Evolutionary conservation across 306 rosid species (phyloP).

Genomic region (Citrullus amarus): DNA sequence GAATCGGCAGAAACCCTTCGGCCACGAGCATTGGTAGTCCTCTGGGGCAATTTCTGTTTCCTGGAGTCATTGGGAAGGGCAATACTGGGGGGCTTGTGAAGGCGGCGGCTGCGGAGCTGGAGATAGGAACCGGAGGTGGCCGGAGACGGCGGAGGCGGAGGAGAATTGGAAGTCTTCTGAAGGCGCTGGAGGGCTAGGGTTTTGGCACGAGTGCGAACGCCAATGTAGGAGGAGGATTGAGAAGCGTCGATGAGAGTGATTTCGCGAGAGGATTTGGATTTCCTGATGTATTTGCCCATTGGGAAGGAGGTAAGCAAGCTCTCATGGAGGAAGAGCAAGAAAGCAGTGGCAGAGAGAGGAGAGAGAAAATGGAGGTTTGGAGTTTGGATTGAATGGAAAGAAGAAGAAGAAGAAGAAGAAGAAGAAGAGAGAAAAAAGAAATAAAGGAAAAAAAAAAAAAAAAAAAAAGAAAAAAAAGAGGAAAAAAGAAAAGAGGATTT

Average conservation of each 20-base stretch:
- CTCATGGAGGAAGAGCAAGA: slow-evolving; percentile 16
- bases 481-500: neutral
- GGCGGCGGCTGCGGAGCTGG: slow-evolving; percentile 81
- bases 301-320: neutral
- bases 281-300: slow-evolving; percentile 94
- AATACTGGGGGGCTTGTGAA: slow-evolving; percentile 35
- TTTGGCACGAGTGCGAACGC: slow-evolving; percentile 90
- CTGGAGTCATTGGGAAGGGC: slow-evolving; percentile 20
- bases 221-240: slow-evolving; percentile 32
- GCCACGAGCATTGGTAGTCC: slow-evolving; percentile 12
- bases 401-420: neutral
- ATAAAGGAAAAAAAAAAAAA: neutral
- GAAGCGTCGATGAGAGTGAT: slow-evolving; percentile 51
- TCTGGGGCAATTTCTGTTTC: slow-evolving; percentile 17
- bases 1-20: slow-evolving; percentile 40
- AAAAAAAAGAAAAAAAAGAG: neutral
- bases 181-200: slow-evolving; percentile 64
- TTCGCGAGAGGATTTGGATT: slow-evolving; percentile 48
- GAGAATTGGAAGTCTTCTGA: slow-evolving; percentile 25
- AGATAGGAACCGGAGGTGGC: slow-evolving; percentile 44
- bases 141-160: slow-evolving; percentile 16
- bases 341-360: neutral
- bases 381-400: neutral
- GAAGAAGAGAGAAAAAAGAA: neutral
- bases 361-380: neutral